phyloP scores from a whole-genome alignment of 2,329 filamentous ascomycete genomes.

The Hypoxylon sp. region DNA sequence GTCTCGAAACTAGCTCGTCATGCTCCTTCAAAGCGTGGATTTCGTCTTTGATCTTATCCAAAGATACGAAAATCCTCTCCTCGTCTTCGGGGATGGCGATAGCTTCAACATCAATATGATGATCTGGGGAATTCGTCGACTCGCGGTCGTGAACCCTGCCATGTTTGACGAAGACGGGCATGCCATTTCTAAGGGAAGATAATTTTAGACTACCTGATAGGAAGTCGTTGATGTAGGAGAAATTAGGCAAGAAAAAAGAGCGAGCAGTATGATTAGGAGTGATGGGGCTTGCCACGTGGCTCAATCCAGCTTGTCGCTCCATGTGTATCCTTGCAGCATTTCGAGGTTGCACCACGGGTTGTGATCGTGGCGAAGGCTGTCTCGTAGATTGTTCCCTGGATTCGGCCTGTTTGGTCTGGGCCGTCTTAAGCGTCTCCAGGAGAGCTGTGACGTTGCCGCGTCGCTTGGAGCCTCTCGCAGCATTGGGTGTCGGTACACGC shows the following conservation, averaged over 20 bases:
- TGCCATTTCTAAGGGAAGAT: conserved; percentile 66
- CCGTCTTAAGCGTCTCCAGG: conserved; percentile 53
- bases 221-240: conserved; percentile 70
- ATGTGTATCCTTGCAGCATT: conserved; percentile 42
- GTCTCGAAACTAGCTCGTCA: conserved; percentile 68
- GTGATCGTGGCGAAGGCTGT: conserved; percentile 36
- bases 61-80: conserved; percentile 71
- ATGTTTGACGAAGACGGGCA: conserved; percentile 70
- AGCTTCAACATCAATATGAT: conserved; percentile 66
- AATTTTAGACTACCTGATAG: conserved; percentile 69
- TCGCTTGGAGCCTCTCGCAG: conserved; percentile 45
- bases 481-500: conserved; percentile 36
- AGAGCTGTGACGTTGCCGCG: conserved; percentile 55
- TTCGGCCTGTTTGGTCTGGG: conserved; percentile 48
- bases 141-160: conserved; percentile 64
- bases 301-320: conserved; percentile 40
- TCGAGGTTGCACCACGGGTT: conserved; percentile 34
- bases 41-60: conserved; percentile 74
- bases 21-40: conserved; percentile 70
- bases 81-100: conserved; percentile 68
- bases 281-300: conserved; percentile 46
- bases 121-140: conserved; percentile 54
- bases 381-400: conserved; percentile 38
- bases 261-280: conserved; percentile 61
- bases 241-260: conserved; percentile 69